These are phyloP conservation scores for Beauveria bassiana DNA, from an alignment of 2,329 filamentous ascomycete genomes.

Conservation along the genomic window DNA sequence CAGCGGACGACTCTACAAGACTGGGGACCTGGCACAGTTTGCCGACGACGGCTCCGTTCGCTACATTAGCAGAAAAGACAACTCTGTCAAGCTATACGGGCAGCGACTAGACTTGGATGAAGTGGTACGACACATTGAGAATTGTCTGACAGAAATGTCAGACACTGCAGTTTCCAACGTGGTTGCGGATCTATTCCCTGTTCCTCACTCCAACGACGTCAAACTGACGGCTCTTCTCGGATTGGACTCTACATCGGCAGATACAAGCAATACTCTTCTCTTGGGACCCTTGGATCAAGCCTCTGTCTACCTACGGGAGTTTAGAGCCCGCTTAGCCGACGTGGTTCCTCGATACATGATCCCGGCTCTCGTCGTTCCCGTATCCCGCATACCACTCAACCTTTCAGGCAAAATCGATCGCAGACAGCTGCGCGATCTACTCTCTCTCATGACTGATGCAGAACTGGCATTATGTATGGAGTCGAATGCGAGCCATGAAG, in stretches of 20 bases:
- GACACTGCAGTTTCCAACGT: neutral
- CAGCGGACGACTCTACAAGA: constrained; percentile 31
- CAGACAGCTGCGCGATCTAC: neutral
- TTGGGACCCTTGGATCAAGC: neutral
- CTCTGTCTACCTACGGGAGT: neutral
- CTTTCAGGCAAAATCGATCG: neutral
- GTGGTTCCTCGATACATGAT: neutral
- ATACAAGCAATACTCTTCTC: neutral
- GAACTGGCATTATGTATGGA: neutral
- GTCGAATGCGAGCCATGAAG: neutral
- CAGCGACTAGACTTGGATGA: constrained; percentile 39
- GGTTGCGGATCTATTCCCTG: neutral
- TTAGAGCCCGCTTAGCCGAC: neutral
- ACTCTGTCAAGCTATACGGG: constrained; percentile 48
- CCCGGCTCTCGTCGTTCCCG: neutral
- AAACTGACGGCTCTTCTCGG: neutral
- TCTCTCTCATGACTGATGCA: neutral
- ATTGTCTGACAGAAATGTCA: neutral
- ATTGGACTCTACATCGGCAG: neutral
- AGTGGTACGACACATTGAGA: constrained; percentile 12
- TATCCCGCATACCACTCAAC: neutral
- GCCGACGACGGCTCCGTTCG: constrained; percentile 25
- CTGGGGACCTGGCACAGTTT: constrained; percentile 39
- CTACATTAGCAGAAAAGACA: constrained; percentile 43
- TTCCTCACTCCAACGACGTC: neutral